These are phyloP conservation scores for Monosporascus ibericus DNA, from an alignment of 2,329 filamentous ascomycete genomes.

Conservation along the genomic window DNA sequence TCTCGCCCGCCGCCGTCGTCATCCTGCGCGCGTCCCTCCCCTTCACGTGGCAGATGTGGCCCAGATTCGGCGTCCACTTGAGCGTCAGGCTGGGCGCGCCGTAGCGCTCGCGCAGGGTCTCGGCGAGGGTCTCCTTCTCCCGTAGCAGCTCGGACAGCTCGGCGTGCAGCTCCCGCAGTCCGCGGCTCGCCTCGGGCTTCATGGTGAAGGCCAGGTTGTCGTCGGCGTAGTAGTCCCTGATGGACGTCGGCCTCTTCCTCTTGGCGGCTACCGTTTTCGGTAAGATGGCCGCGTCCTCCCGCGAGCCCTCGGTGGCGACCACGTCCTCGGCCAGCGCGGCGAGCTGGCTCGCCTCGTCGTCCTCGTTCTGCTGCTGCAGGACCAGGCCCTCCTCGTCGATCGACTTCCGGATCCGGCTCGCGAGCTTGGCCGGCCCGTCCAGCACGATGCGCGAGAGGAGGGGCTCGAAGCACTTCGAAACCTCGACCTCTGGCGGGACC, in stretches of 20 bases:
- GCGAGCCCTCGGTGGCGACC: constrained; percentile 57
- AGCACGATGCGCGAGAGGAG: constrained; percentile 53
- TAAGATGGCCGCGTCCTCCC: constrained; percentile 47
- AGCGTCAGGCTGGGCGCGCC: constrained; percentile 63
- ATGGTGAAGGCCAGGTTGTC: constrained; percentile 59
- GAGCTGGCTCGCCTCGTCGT: constrained; percentile 64
- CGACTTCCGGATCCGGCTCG: constrained; percentile 63
- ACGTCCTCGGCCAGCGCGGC: constrained; percentile 69
- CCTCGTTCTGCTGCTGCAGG: constrained; percentile 70
- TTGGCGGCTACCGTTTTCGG: constrained; percentile 41
- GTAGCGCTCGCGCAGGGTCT: constrained; percentile 56
- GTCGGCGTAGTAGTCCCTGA: constrained; percentile 53
- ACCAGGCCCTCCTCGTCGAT: constrained; percentile 92
- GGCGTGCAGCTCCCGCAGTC: constrained; percentile 61
- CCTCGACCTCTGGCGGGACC: constrained; percentile 37
- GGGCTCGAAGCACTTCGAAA: constrained; percentile 15
- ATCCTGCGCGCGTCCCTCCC: constrained; percentile 59
- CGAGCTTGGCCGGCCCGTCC: constrained; percentile 60
- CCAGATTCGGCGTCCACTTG: constrained; percentile 79
- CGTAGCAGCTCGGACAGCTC: constrained; percentile 54
- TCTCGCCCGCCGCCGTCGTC: constrained; percentile 4
- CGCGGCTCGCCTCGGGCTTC: constrained; percentile 61
- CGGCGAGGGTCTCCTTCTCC: constrained; percentile 56
- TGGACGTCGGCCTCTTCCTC: constrained; percentile 37
- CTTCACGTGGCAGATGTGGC: constrained; percentile 86